Evolutionary conservation across 1,284 basidiomycete species (phyloP), one percentile per base, ranked within the genome.

Genomic region (Trichosporon coremiiforme): DNA sequence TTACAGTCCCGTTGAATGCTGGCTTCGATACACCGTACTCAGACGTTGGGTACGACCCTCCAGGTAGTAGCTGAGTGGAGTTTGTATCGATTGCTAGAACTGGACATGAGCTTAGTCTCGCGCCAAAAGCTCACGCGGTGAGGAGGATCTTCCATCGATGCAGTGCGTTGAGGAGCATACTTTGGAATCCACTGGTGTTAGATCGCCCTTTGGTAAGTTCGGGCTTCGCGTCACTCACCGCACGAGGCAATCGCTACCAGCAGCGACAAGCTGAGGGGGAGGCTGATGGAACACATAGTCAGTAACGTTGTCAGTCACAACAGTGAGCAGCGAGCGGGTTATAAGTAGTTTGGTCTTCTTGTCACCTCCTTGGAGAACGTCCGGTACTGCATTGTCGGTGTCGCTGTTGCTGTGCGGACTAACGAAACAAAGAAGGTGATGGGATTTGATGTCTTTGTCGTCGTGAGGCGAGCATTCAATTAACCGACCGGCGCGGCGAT

Each of bases 401-500:
- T 17, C 5, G 36, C 36, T 33, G 57, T 6, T 4, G 57, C 20
- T 33, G 57, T n/a, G 47, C 22, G 57, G 17, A n/a, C 15, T 35
- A 15, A 20, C 13, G 57, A n/a, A n/a, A 33, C 13, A 60, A 33
- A 33, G 29, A 57, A 13, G 10, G 17, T 7, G 29, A 33, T 31
- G 13, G 1, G 1, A 6, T n/a, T 1, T 15, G 55, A 4, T 15
- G 57, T 9, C 29, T 33, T 17, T n/a, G 57, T 33, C 9, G 53
- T 29, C 7, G 29, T 57, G 55, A 20, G 29, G 55, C 55, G 22
- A 31, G 29, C 13, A 4, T 29, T 5, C 4, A 13, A 57, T 25
- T 57, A 13, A 31, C 22, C 55, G 55, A 53, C 22, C 47, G 47
- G 47, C 47, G 20, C 47, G 47, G 47, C 47, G 47, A 53, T 53